phyloP scores from a whole-genome alignment of 2,329 filamentous ascomycete species.

The Neophaeococcomyces mojaviensis region DNA sequence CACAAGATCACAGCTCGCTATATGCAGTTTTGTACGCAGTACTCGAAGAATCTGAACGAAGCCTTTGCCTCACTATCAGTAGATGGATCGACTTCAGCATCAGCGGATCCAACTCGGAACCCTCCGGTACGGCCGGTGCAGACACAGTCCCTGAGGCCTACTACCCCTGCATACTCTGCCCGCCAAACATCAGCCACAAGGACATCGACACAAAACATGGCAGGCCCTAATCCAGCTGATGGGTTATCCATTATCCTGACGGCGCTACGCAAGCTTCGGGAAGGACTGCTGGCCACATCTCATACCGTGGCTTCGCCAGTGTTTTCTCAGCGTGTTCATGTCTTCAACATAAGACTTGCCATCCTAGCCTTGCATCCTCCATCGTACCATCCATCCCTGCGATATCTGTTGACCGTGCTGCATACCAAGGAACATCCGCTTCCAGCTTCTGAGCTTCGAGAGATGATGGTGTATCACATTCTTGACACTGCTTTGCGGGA shows the following conservation, averaged over 20 bases:
- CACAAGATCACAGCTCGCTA: slow-evolving; percentile 81
- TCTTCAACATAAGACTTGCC: slow-evolving; percentile 80
- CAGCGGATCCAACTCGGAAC: slow-evolving; percentile 28
- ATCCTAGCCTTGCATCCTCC: slow-evolving; percentile 76
- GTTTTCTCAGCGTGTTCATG: slow-evolving; percentile 82
- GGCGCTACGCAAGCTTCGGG: slow-evolving; percentile 83
- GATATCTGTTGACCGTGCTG: slow-evolving; percentile 66
- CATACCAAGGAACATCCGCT: slow-evolving; percentile 59
- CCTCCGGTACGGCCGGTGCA: slow-evolving; percentile 4
- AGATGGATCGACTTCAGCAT: slow-evolving; percentile 29
- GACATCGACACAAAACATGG: slow-evolving; percentile 9
- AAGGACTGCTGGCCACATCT: slow-evolving; percentile 68
- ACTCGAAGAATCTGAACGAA: slow-evolving; percentile 63
- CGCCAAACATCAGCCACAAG: slow-evolving; percentile 9
- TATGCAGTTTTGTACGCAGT: slow-evolving; percentile 76
- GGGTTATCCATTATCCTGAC: slow-evolving; percentile 69
- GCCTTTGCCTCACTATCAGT: slow-evolving; percentile 62
- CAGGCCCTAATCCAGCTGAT: slow-evolving; percentile 37
- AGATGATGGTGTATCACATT: slow-evolving; percentile 73
- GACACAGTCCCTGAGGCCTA: slow-evolving; percentile 11
- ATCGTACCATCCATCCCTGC: slow-evolving; percentile 81
- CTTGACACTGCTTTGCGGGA: slow-evolving; percentile 85
- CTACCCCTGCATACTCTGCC: slow-evolving; percentile 17
- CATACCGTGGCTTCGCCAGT: slow-evolving; percentile 60
- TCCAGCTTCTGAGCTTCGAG: slow-evolving; percentile 63